Conservation (phyloP, 371 early-diverging fungal species). For the Modicella reniformis region DNA sequence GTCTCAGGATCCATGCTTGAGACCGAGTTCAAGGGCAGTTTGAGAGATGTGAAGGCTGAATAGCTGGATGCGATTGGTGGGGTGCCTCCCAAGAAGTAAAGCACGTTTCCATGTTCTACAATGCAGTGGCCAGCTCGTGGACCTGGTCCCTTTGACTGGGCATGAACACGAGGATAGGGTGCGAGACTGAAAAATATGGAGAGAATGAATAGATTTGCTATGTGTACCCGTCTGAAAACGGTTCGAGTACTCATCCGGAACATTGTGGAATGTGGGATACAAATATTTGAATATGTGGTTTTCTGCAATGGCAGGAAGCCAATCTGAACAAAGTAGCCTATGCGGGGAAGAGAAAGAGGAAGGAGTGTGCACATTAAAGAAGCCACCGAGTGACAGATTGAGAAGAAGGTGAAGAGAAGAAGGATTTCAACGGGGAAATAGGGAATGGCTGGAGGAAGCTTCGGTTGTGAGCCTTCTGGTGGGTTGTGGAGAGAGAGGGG, state of each 20-base stretch:
- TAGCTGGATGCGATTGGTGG: constrained; percentile 34
- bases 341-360: constrained; percentile 3
- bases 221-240: background rate
- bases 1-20: constrained; percentile 17
- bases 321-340: no score
- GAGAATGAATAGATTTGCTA: constrained; percentile 2
- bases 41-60: constrained; percentile 43
- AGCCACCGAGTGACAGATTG: constrained; percentile 1
- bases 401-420: constrained; percentile 1
- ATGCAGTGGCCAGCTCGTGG: constrained; percentile 50
- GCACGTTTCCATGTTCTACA: constrained; percentile 38
- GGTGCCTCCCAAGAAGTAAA: constrained; percentile 49
- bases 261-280: background rate
- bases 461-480: no score
- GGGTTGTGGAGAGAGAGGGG: background rate
- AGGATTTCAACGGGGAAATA: background rate
- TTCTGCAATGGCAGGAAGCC: no score
- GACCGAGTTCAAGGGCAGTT: constrained; percentile 24
- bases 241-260: background rate
- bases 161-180: constrained; percentile 3
- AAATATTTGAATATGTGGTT: background rate
- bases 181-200: background rate
- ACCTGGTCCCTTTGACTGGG: constrained; percentile 48
- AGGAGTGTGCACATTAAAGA: background rate
- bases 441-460: no score